These are phyloP conservation scores for Mycosarcoma maydis DNA, from an alignment of 1,284 basidiomycete species.

Conservation along the genomic window DNA sequence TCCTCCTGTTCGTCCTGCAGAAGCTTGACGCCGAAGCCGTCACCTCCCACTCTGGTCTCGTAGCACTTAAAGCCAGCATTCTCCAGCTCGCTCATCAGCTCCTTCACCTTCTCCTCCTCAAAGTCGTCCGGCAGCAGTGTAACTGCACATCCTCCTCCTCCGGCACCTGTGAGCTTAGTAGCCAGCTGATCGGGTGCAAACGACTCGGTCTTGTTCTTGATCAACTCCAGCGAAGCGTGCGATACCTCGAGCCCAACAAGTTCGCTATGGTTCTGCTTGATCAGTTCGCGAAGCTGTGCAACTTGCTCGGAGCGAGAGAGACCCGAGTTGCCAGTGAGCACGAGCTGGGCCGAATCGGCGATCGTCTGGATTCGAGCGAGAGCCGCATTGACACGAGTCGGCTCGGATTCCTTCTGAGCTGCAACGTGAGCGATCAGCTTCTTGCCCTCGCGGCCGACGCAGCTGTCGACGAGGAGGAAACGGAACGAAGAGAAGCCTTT, in stretches of 20 bases:
- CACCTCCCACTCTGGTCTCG: conserved; percentile 89
- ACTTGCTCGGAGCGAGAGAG: conserved; percentile 28
- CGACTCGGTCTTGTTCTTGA: conserved; percentile 77
- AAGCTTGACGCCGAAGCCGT: conserved; percentile 84
- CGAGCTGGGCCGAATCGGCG: conserved; percentile 47
- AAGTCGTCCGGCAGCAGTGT: conserved; percentile 88
- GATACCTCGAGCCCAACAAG: conserved; percentile 91
- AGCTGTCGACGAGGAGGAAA: conserved; percentile 92
- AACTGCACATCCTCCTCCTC: conserved; percentile 97
- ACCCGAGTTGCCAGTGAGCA: conserved; percentile 39
- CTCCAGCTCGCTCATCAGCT: conserved; percentile 43
- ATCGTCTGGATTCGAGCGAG: conserved; percentile 48
- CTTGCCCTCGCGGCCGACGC: conserved; percentile 92
- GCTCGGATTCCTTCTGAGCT: conserved; percentile 75
- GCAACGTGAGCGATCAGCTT: conserved; percentile 88
- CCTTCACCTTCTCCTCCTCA: conserved; percentile 42
- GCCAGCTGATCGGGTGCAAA: conserved; percentile 73
- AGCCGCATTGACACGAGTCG: conserved; percentile 60
- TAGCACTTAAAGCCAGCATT: conserved; percentile 82
- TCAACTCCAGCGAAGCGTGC: conserved; percentile 85
- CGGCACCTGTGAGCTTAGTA: conserved; percentile 98
- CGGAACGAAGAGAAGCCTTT: conserved; percentile 74
- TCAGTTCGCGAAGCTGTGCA: conserved; percentile 66
- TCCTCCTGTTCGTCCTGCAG: conserved; percentile 26
- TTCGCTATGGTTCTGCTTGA: conserved; percentile 87